Conservation (phyloP, 2,329 filamentous ascomycete genomes). For the Cytospora chrysosperma region DNA sequence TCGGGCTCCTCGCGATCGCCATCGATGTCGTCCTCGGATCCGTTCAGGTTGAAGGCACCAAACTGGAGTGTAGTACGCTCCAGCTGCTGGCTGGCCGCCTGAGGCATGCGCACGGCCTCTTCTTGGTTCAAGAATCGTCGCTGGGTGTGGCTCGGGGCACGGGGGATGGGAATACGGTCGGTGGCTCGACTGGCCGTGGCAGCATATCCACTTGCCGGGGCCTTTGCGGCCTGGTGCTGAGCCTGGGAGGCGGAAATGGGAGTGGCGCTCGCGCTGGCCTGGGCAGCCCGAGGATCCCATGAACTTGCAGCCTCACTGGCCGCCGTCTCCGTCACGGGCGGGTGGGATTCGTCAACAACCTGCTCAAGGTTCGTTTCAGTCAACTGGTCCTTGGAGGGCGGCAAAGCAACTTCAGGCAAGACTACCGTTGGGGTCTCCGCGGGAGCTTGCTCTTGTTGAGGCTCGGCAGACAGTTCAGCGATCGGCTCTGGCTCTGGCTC, state of each 20-base stretch:
- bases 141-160: conserved; percentile 72
- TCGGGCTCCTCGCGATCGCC: conserved; percentile 94
- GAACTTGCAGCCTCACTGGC: conserved; percentile 89
- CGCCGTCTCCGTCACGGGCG: conserved; percentile 75
- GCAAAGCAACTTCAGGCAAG: conserved; percentile 56
- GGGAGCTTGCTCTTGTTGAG: conserved; percentile 30
- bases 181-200: conserved; percentile 81
- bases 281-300: conserved; percentile 66
- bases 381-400: conserved; percentile 75
- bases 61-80: conserved; percentile 94
- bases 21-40: conserved; percentile 82
- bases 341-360: conserved; percentile 76
- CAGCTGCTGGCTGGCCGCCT: conserved; percentile 78
- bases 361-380: conserved; percentile 92
- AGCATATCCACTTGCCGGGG: conserved; percentile 70
- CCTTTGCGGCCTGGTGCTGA: conserved; percentile 57
- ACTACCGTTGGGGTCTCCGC: conserved; percentile 41
- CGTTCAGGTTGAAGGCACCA: conserved; percentile 88
- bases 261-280: conserved; percentile 61
- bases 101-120: conserved; percentile 95
- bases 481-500: conserved; percentile 38
- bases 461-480: conserved; percentile 34
- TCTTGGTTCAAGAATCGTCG: conserved; percentile 90
- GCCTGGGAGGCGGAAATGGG: conserved; percentile 65
- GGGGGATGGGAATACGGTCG: conserved; percentile 53